Percentiles rank a stretch among this genome's conserved stretches.
These are phyloP conservation scores for Ganoderma meredithae DNA, from an alignment of 1,284 basidiomycete species.

Conservation along the genomic window DNA sequence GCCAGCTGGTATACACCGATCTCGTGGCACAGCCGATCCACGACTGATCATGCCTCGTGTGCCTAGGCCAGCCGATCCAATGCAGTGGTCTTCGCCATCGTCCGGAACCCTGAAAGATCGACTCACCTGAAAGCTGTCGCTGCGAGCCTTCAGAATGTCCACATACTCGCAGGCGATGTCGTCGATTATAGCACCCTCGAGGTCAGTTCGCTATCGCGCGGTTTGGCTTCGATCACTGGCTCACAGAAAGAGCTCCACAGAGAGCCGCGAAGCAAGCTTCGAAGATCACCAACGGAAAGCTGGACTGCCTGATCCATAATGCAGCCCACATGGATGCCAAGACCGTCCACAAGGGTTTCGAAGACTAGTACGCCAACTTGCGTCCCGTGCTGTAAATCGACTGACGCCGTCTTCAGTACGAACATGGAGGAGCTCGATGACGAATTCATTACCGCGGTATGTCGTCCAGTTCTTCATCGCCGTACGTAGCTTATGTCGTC, in stretches of 20 bases:
- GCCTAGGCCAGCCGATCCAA: slow-evolving; percentile 7
- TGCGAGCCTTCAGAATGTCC: slow-evolving; percentile 35
- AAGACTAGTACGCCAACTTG: slow-evolving; percentile 24
- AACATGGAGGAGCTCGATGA: slow-evolving; percentile 32
- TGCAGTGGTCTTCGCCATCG: slow-evolving; percentile 31
- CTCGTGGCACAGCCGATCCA: too few species aligned
- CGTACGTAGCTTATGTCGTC: not conserved
- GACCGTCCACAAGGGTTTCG: slow-evolving; percentile 5
- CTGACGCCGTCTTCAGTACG: not conserved
- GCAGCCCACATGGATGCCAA: slow-evolving; percentile 13
- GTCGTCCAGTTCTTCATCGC: not conserved
- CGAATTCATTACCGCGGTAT: slow-evolving; percentile 27
- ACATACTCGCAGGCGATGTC: slow-evolving; percentile 39
- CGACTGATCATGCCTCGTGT: not conserved
- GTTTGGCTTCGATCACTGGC: not conserved
- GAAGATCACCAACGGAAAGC: slow-evolving; percentile 15
- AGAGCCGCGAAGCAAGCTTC: slow-evolving; percentile 12
- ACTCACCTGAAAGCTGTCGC: slow-evolving; percentile 27
- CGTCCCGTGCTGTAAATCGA: not conserved
- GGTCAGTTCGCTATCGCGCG: slow-evolving; percentile 20
- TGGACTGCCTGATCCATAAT: slow-evolving; percentile 24
- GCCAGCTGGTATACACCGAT: slow-evolving; percentile 26
- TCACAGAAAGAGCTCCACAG: not conserved
- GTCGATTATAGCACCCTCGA: slow-evolving; percentile 33
- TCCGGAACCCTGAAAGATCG: slow-evolving; percentile 31